Evolutionary conservation across 352 stramenopile genomes (phyloP).

Genomic region (Phytophthora tubulina): DNA sequence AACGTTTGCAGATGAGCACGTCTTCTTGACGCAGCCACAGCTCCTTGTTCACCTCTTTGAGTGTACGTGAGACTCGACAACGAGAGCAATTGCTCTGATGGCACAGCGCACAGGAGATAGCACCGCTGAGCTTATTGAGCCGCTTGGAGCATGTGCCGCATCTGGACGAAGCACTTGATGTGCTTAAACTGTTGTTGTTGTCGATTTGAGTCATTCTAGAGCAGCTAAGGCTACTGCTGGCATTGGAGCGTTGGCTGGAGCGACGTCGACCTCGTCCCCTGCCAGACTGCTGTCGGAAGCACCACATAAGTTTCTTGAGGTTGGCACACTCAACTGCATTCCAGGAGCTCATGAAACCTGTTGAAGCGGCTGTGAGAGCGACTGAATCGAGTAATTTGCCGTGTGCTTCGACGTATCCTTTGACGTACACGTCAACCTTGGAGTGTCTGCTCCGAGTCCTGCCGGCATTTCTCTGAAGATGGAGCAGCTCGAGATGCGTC

Average conservation of each 20-base stretch:
- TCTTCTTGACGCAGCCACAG: conserved; percentile 42
- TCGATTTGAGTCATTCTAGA: conserved; percentile 21
- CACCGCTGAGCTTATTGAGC: conserved; percentile 24
- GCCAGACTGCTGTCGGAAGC: conserved; percentile 29
- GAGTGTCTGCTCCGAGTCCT: conserved; percentile 26
- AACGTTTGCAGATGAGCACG: conserved; percentile 44
- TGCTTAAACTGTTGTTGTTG: conserved; percentile 7
- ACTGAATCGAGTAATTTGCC: conserved; percentile 51
- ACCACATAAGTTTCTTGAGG: conserved; percentile 64
- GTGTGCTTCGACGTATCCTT: conserved; percentile 52
- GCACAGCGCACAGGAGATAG: conserved; percentile 32
- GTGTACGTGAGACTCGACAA: conserved; percentile 36
- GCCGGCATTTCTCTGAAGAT: conserved; percentile 36
- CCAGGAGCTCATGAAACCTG: conserved; percentile 56
- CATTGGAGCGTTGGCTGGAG: conserved; percentile 27
- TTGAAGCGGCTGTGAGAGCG: conserved; percentile 52
- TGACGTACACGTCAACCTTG: conserved; percentile 53
- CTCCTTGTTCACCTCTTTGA: conserved; percentile 40
- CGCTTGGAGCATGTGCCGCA: conserved; percentile 43
- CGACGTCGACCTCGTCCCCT: conserved; percentile 3
- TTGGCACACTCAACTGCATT: conserved; percentile 56
- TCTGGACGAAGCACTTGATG: neutral
- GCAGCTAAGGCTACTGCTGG: conserved; percentile 30
- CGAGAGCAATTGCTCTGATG: conserved; percentile 34
- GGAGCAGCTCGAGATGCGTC: conserved; percentile 45